Base-by-base conservation (phyloP, 345 rosid genomes). In the Alliaria petiolata region DNA sequence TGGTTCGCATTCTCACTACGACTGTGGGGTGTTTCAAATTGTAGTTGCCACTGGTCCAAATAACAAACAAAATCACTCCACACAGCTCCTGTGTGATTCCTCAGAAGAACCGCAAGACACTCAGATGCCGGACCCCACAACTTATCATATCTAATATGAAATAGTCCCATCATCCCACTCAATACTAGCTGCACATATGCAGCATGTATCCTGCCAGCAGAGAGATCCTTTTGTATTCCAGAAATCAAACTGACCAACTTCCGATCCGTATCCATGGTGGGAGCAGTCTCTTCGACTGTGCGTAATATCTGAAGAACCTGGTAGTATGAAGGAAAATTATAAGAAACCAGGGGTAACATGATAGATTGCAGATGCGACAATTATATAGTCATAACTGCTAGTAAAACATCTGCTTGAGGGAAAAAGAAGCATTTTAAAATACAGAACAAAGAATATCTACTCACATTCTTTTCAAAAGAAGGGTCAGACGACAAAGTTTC, bases 261-360 rank as follows among this genome's bases (percentile, higher is more conserved):
- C 83, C 93, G 84, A 75, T 91, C 85, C 36, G 83, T 87, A 62
- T 85, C 72, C 63, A 87, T 66, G 49, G 93, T 86, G 73, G 83
- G 84, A 61, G 88, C 81, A 54, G 85, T 85, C 34, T 83, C 74
- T 83, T 89, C 98, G 17, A 95, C 76, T 17, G 79, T 73, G 62
- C 78, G 88, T 66, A 95, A 77, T 38, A 81, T 83, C 71, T 82
- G 81, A 74, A 91, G 85, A 76, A 87, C 97, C 98, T 93, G 92
- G 22, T 54, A 50, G 33, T 79, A 56, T 13, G 65, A 72, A 40
- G 34, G 65, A 71, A 45, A 73, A 6, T 7, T 11, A 35, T 53
- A 52, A 39, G 46, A 53, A 47, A 46, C 5, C 25, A 75, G 40
- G 30, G 40, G 59, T 6, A 44, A 38, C 65, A 62, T 19, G 70